phyloP scores from a whole-genome alignment of 164 flowering plant species.

The Protea cynaroides region DNA sequence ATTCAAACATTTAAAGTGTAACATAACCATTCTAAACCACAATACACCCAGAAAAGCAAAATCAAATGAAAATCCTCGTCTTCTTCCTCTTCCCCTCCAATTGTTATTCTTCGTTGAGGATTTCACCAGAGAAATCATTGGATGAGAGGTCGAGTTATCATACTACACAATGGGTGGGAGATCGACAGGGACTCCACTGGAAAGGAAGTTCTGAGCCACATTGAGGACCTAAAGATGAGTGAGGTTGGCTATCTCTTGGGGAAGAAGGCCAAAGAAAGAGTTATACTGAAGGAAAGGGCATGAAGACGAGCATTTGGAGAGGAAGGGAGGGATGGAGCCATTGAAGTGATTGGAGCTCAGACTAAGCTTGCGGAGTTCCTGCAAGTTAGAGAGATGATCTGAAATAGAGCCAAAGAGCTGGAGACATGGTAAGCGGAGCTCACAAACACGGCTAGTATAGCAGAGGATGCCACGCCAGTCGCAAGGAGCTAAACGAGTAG shows the following conservation, averaged over 20 bases:
- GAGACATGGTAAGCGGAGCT: constrained; percentile 73
- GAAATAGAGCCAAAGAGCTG: constrained; percentile 52
- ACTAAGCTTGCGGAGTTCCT: constrained; percentile 55
- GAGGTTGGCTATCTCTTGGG: constrained; percentile 29
- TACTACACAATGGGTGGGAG: constrained; percentile 31
- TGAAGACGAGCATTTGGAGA: constrained; percentile 32
- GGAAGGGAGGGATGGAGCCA: constrained; percentile 40
- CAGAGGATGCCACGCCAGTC: constrained; percentile 90
- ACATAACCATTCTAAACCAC: too few species aligned
- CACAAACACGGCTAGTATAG: constrained; percentile 41
- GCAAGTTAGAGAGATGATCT: constrained; percentile 31
- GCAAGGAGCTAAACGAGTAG: constrained; percentile 78
- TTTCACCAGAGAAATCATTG: constrained; percentile 54
- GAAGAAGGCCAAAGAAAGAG: constrained; percentile 38
- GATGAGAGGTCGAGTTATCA: constrained; percentile 53
- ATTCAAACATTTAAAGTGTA: too few species aligned
- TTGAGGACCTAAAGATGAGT: constrained; percentile 33
- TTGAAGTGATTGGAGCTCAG: constrained; percentile 60
- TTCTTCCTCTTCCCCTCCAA: too few species aligned
- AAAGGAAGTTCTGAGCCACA: constrained; percentile 34
- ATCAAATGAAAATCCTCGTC: too few species aligned
- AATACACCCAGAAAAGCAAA: too few species aligned
- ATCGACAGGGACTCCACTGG: constrained; percentile 29
- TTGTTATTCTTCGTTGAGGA: too few species aligned
- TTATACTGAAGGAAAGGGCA: constrained; percentile 43